Percentiles rank a stretch among this genome's conserved stretches.
These are phyloP conservation scores for Aspergillus sp. DNA, from an alignment of 2,329 filamentous ascomycete genomes.

Conservation along the genomic window DNA sequence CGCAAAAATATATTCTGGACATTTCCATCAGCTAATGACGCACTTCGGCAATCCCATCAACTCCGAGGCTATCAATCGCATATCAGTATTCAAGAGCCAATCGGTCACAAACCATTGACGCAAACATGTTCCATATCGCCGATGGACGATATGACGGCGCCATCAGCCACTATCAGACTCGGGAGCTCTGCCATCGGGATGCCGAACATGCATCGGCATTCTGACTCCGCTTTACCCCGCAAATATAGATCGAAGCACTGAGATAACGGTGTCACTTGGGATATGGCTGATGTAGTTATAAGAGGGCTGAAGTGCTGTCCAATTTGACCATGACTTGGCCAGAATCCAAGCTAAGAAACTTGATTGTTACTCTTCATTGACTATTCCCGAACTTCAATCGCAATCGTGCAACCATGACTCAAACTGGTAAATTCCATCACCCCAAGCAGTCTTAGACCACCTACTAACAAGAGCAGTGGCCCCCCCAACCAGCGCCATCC, in stretches of 20 bases:
- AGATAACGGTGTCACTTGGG: not conserved
- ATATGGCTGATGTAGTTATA: not conserved
- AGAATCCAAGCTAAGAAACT: too few species aligned
- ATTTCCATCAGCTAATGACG: too few species aligned
- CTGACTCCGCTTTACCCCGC: constrained; percentile 9
- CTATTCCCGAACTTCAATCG: not conserved
- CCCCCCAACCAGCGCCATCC: constrained; percentile 28
- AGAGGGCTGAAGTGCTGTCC: not conserved
- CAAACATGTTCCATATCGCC: too few species aligned
- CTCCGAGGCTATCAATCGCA: too few species aligned
- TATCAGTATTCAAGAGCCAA: too few species aligned
- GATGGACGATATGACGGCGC: constrained; percentile 5
- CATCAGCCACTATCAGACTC: constrained; percentile 20
- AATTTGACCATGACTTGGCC: not conserved
- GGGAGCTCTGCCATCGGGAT: constrained; percentile 23
- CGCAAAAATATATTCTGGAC: too few species aligned
- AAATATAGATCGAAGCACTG: constrained; percentile 1
- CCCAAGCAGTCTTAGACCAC: not conserved
- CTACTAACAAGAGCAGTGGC: not conserved
- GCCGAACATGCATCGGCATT: constrained; percentile 12
- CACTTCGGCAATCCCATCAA: too few species aligned
- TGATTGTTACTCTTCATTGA: not conserved
- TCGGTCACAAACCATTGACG: too few species aligned
- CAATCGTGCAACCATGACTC: not conserved
- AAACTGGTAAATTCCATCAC: not conserved